Base-by-base conservation (phyloP, 345 rosid genomes). In the Heritiera fomes region DNA sequence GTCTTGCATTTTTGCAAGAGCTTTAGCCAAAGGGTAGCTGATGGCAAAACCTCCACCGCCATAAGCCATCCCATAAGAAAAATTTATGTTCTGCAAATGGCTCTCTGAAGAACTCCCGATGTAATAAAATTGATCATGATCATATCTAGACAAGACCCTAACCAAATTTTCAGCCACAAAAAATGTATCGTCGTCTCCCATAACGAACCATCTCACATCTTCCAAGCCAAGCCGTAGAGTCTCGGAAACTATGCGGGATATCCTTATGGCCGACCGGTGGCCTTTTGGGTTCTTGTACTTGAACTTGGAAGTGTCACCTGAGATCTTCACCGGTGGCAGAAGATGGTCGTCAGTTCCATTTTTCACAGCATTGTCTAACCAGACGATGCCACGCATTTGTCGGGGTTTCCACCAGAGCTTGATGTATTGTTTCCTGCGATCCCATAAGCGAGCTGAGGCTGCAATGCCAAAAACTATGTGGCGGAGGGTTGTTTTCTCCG, bases 21-120 rank as follows among this genome's bases (percentile, higher is more conserved):
- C 89, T 69, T 81, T 84, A 0, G 97, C 98, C 62, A 93, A 80
- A 0, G 94, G 87, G 78, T 88, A 91, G 77, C 97, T 91, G 1
- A 93, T 89, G 14, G 95, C 94, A 10, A 94, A 93, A 6, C 97
- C 97, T 18, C 97, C 98, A 13, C 98, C 98, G 7, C 98, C 97
- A 38, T 87, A 94, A 11, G 91, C 97, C 97, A 94, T 94, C 6
- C 86, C 89, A 46, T 89, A 89, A 0, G 90, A 87, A 76, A 93
- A 94, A 7, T 79, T 71, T 1, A 93, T 71, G 77, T 93, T 93
- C 86, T 94, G 98, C 17, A 85, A 34, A 65, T 94, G 97, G 79
- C 91, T 89, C 84, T 94, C 95, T 14, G 97, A 91, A 0, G 87
- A 77, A 64, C 90, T 84, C 53, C 97, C 97, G 4, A 93, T 88